Base-by-base conservation (phyloP, 148 eudicot genomes). In the Persicaria maculosa region DNA sequence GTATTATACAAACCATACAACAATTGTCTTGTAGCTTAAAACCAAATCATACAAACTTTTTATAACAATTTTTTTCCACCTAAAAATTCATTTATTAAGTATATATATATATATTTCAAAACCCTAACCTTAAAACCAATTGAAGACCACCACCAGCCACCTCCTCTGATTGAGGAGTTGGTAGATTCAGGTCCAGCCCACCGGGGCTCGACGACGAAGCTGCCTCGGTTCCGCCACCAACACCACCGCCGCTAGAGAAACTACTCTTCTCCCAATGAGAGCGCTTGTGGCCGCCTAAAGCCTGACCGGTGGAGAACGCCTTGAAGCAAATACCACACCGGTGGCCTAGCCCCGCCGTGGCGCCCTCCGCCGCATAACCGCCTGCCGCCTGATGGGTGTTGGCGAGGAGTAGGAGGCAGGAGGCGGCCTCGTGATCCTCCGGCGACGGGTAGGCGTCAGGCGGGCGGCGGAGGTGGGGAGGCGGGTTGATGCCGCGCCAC, bases 401-500 rank as follows among this genome's bases (percentile, higher is more conserved):
- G 73, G 97, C 95, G 36, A 94, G 80, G 77, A 89, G 70, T 3
- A 94, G 80, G 47, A 94, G 78, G 72, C 91, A 83, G 3, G 86
- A 68, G 0, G 97, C 97, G 5, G 85, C 89, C 46, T 87, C 87
- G 17, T 74, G 85, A 20, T 91, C 98, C 59, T 88, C 96, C 11
- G 74, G 80, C 0, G 88, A 72, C 72, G 76, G 25, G 2, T 16
- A 12, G 40, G 22, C 58, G n/a, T 1, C 43, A 1, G 25, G 16
- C 1, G n/a, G 65, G 43, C 79, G 81, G 9, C 84, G 73, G 72
- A 84, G 75, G 53, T 81, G 79, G 0, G 89, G 85, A 1, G 97
- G 98, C 9, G 97, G 97, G 83, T 90, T 88, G n/a, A 94, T 91
- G 0, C 98, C 98, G 0, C 98, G 90, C 98, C 97, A 94, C 61